Evolutionary conservation across 768 basidiomycete genomes (phyloP), one percentile per base, ranked within the genome.

Genomic region (Boletus pseudo-olivaceus): DNA sequence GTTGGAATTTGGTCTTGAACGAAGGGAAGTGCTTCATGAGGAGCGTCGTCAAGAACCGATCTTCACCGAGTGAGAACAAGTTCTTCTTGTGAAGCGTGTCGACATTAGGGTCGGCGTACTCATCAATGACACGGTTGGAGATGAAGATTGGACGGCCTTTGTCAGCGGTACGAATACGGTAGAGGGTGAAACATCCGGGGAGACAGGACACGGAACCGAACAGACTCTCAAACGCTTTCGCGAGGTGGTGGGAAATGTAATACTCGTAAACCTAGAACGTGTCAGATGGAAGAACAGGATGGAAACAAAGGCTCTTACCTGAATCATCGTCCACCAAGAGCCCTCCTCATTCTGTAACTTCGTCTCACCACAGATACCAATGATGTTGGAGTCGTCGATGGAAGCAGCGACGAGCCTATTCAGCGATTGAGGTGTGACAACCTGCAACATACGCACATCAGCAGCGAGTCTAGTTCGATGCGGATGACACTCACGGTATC

Each of bases 241-340:
- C 78, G 40, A 86, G 72, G 57, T 88, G 81, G 60, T 83, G 83
- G 0, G 82, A 85, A 52, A 84, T 81, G 68, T 83, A 86, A 68
- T 85, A 86, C 62, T 84, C 82, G 73, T 85, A 84, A 19, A 86
- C 82, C 79, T 82, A 55, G 17, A 49, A 40, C 1, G 12, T 42
- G 37, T 61, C 41, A 62, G 57, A 48, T 26, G 17, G 20, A 35
- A 29, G 32, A 29, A 37, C 38, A 23, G 23, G 17, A 30, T 2
- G 12, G 10, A 51, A 10, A 37, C 5, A 14, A 23, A 19, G 10
- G 23, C 2, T 29, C 72, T 55, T 33, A 79, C 82, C 74, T 87
- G 87, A 54, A 87, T 86, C 84, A 87, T 87, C 10, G 87, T 88
- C 75, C 87, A 88, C 78, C 87, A 83, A 26, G 84, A 87, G 29